Conservation (phyloP, 768 basidiomycete species). For the Amanita muscaria region DNA sequence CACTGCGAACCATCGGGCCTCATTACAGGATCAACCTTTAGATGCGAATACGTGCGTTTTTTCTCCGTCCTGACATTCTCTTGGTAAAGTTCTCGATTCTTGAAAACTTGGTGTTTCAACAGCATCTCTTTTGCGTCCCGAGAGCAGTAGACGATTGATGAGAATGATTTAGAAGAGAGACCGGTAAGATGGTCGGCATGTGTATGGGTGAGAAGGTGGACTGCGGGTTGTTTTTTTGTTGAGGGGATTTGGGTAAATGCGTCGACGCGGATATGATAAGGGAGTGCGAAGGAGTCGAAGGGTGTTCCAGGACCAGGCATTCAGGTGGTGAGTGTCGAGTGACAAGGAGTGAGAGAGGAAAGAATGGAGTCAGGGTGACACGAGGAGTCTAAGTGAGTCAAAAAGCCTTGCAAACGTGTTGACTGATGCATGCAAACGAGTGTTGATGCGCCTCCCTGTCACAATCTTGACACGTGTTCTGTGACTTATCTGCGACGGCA, state of each 20-base stretch:
- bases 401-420: too few relatives aligned
- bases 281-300: constrained; percentile 64
- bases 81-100: constrained; percentile 52
- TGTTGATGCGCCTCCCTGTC: too few relatives aligned
- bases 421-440: too few relatives aligned
- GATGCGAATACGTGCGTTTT: constrained; percentile 54
- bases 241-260: constrained; percentile 47
- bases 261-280: constrained; percentile 84
- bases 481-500: too few relatives aligned
- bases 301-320: constrained; percentile 81
- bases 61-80: constrained; percentile 41
- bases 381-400: too few relatives aligned
- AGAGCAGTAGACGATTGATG: constrained; percentile 67
- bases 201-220: constrained; percentile 83
- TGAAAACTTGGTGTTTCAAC: constrained; percentile 62
- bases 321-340: background rate
- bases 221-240: constrained; percentile 29
- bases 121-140: constrained; percentile 82
- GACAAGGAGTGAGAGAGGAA: too few relatives aligned
- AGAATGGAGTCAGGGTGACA: constrained; percentile 1
- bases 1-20: constrained; percentile 38
- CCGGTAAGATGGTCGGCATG: constrained; percentile 85
- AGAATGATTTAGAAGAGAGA: constrained; percentile 67
- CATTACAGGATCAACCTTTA: constrained; percentile 46
- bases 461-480: too few relatives aligned